phyloP scores from a whole-genome alignment of 2,329 filamentous ascomycete genomes.

The Boeremia exigua region DNA sequence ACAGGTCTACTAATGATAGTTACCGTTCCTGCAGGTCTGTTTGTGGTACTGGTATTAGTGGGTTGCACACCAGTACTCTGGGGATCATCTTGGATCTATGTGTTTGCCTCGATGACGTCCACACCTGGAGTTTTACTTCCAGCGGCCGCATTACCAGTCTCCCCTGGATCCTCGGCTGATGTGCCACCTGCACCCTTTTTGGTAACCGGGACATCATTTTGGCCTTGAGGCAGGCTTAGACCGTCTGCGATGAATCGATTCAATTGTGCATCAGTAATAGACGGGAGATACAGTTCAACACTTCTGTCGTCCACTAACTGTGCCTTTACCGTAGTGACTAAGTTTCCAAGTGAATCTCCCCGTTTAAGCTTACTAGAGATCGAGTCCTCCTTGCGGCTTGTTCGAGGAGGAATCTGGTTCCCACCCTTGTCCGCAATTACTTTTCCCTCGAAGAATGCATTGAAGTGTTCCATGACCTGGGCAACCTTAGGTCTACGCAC shows the following conservation, averaged over 20 bases:
- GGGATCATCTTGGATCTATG: no score
- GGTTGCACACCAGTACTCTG: no score
- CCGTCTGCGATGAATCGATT: no score
- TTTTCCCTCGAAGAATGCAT: background rate
- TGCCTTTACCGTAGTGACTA: background rate
- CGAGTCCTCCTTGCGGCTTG: background rate
- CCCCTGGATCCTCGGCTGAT: no score
- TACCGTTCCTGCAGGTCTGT: no score
- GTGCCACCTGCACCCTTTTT: no score
- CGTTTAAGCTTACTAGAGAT: background rate
- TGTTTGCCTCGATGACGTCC: no score
- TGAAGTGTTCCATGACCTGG: background rate
- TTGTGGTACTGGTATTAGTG: no score
- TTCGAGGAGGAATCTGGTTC: background rate
- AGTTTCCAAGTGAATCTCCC: background rate
- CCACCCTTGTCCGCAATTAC: background rate
- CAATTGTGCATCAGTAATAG: background rate
- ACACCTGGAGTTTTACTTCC: no score
- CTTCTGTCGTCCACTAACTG: background rate
- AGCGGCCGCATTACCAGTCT: no score
- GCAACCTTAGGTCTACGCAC: background rate
- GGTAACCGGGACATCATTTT: no score
- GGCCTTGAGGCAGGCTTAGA: no score
- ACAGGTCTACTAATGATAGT: background rate
- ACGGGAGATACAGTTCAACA: background rate